Percentiles rank a stretch among this genome's conserved stretches.
These are phyloP conservation scores for Gaeumannomyces sp. DNA, from an alignment of 2,329 filamentous ascomycete species.

Conservation along the genomic window DNA sequence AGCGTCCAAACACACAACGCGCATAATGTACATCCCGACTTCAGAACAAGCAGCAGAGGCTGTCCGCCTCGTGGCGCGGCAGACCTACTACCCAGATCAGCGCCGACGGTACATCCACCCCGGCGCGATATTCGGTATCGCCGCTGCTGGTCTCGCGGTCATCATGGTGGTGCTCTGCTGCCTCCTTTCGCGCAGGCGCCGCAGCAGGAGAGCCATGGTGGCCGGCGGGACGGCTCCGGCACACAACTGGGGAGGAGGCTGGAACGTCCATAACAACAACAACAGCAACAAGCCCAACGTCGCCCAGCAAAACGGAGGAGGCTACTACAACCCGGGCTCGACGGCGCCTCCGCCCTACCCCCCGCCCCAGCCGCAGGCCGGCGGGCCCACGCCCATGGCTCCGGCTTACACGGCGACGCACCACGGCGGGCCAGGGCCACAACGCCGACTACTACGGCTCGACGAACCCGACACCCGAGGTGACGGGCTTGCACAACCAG, in stretches of 20 bases:
- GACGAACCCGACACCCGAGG: neutral
- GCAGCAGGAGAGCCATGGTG: neutral
- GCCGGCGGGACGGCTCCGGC: conserved; percentile 3
- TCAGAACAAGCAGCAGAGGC: neutral
- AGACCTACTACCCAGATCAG: neutral
- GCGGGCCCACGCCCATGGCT: neutral
- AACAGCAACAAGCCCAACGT: conserved; percentile 2
- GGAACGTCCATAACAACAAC: conserved; percentile 3
- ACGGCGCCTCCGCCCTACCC: conserved; percentile 6
- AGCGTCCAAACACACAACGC: neutral
- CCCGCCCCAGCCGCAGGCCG: neutral
- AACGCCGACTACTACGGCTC: conserved; percentile 7
- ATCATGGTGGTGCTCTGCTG: neutral
- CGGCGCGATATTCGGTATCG: neutral
- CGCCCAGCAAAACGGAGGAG: conserved; percentile 2
- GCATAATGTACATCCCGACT: conserved; percentile 1
- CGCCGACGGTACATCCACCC: neutral
- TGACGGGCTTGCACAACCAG: neutral
- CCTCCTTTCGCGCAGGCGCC: neutral
- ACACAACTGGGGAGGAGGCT: conserved; percentile 8
- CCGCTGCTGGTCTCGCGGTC: neutral
- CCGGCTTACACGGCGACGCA: conserved; percentile 6
- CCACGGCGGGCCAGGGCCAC: neutral
- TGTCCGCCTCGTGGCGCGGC: neutral
- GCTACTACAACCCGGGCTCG: neutral